Evolutionary conservation across 2,329 filamentous ascomycete species (phyloP).

Genomic region (Coccinonectria pachysandricola): DNA sequence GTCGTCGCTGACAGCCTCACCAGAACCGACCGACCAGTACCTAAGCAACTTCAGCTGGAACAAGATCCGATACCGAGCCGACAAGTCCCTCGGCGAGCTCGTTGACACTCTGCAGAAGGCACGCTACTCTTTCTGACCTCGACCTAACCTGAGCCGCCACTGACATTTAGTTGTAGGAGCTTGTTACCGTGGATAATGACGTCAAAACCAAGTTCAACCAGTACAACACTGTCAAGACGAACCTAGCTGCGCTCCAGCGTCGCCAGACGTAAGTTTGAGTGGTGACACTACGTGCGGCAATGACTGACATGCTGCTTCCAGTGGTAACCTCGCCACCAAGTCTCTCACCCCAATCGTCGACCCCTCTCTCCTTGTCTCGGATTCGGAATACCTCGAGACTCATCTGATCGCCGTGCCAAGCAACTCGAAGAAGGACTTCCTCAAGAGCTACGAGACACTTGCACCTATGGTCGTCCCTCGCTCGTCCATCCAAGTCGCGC

Average conservation of each 20-base stretch:
- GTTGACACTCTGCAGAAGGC: constrained; percentile 85
- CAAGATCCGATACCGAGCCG: constrained; percentile 91
- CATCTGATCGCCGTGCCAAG: constrained; percentile 84
- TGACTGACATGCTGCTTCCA: constrained; percentile 32
- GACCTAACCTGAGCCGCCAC: background rate
- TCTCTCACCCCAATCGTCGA: constrained; percentile 85
- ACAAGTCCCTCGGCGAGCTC: constrained; percentile 80
- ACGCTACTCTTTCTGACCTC: constrained; percentile 1
- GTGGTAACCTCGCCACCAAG: constrained; percentile 87
- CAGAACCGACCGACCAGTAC: constrained; percentile 94
- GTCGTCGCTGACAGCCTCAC: constrained; percentile 16
- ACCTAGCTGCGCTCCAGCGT: constrained; percentile 68
- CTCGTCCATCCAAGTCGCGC: constrained; percentile 66
- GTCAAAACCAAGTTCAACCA: constrained; percentile 90
- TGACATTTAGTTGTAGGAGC: constrained; percentile 49
- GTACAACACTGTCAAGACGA: constrained; percentile 86
- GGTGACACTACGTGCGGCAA: background rate
- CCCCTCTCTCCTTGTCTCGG: constrained; percentile 67
- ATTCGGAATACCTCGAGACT: constrained; percentile 95
- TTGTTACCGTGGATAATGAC: constrained; percentile 87
- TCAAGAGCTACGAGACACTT: constrained; percentile 80
- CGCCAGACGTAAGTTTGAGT: constrained; percentile 62
- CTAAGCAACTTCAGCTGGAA: constrained; percentile 88
- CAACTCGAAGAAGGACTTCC: constrained; percentile 73
- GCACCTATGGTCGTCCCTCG: constrained; percentile 88